These are phyloP conservation scores for Chrysanthemum lavandulifolium DNA, from an alignment of 129 eudicot species.

Conservation along the genomic window DNA sequence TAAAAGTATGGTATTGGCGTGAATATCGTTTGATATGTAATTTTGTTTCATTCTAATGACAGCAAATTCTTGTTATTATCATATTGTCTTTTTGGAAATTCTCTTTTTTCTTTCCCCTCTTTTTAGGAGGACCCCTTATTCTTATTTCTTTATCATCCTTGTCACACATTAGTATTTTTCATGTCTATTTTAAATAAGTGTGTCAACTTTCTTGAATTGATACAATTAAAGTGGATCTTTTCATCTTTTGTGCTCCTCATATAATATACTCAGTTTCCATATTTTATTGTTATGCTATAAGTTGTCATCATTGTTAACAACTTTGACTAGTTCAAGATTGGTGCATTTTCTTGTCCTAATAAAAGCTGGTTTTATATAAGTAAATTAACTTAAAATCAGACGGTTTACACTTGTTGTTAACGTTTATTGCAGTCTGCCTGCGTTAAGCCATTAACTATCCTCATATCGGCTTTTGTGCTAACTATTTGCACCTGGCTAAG, in stretches of 20 bases:
- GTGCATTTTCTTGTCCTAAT: too few relatives aligned
- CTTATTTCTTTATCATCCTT: slow-evolving; percentile 12
- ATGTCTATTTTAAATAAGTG: background rate
- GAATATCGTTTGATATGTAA: slow-evolving; percentile 20
- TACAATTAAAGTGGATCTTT: background rate
- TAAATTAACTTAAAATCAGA: slow-evolving; percentile 12
- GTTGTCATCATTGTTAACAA: too few relatives aligned
- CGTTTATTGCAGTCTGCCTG: slow-evolving; percentile 5
- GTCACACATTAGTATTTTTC: background rate
- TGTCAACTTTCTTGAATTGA: background rate
- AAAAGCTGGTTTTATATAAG: background rate
- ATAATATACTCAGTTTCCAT: too few relatives aligned
- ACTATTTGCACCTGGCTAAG: slow-evolving; percentile 1
- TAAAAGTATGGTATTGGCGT: slow-evolving; percentile 14
- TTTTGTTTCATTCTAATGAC: slow-evolving; percentile 25
- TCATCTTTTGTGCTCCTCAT: too few relatives aligned
- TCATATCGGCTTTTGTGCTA: background rate
- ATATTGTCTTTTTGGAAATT: slow-evolving; percentile 9
- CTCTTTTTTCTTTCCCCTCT: slow-evolving; percentile 19
- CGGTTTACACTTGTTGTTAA: slow-evolving; percentile 14
- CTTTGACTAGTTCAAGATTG: too few relatives aligned
- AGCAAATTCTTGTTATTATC: slow-evolving; percentile 37
- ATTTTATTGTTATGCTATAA: too few relatives aligned
- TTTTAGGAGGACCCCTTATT: slow-evolving; percentile 17
- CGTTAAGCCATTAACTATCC: slow-evolving; percentile 5